Conservation (phyloP, 345 rosid species). For the Lenwebbia sp. region DNA sequence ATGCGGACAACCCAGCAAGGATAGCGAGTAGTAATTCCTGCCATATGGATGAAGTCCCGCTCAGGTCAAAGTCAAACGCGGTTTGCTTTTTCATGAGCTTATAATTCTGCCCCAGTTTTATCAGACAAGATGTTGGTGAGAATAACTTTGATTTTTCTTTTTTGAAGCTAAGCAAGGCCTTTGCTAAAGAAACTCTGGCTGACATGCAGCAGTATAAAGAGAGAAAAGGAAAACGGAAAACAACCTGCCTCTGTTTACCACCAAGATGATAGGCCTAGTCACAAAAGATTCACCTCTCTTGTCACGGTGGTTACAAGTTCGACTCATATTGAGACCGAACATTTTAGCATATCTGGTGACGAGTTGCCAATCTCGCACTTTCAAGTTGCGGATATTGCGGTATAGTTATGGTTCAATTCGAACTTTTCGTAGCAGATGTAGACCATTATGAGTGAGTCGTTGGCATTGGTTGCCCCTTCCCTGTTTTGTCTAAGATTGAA, state of each 20-base stretch:
- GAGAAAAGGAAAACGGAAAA: background rate
- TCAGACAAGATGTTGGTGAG: background rate
- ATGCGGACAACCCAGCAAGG: background rate
- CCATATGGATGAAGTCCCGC: background rate
- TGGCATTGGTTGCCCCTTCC: background rate
- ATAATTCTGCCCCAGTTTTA: background rate
- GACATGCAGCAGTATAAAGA: background rate
- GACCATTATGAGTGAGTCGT: background rate
- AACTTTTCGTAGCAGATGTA: background rate
- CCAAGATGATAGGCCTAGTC: background rate
- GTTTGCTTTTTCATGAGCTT: background rate
- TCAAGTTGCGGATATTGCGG: accelerated
- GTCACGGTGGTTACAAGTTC: background rate
- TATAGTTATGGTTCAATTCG: background rate
- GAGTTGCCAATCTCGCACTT: background rate
- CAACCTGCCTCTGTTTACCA: background rate
- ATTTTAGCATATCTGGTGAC: background rate
- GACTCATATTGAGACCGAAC: background rate
- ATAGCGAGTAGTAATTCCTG: background rate
- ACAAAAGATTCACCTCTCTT: background rate
- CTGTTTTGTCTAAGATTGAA: background rate
- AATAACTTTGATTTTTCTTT: background rate
- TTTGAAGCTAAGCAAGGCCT: background rate
- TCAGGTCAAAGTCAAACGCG: background rate
- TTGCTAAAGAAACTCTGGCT: background rate